Conservation (phyloP, 768 basidiomycete species). For the Xerocomus potaroensis region DNA sequence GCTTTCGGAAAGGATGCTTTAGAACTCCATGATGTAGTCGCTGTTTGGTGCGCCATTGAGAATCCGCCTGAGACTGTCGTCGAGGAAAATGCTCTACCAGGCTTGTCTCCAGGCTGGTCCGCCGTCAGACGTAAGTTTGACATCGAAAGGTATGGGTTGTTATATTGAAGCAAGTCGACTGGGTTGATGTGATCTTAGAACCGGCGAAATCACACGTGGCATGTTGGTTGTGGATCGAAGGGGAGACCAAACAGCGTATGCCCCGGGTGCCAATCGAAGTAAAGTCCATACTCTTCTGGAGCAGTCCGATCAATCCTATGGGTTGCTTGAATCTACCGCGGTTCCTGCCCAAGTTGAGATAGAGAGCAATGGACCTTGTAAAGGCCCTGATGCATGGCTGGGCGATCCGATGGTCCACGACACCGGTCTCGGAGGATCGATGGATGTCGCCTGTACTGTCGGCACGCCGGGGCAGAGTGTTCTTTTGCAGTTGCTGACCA, state of each 20-base stretch:
- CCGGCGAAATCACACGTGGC: constrained; percentile 76
- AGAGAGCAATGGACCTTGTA: constrained; percentile 28
- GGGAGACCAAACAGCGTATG: constrained; percentile 58
- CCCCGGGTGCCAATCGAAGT: constrained; percentile 62
- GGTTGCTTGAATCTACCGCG: constrained; percentile 45
- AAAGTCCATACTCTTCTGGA: constrained; percentile 54
- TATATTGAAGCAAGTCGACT: not conserved
- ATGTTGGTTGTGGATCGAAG: constrained; percentile 86
- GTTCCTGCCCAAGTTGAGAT: constrained; percentile 54
- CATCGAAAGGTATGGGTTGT: constrained; percentile 56
- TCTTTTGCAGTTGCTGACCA: constrained; percentile 45
- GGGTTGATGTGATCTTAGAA: constrained; percentile 33
- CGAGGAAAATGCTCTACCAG: constrained; percentile 18
- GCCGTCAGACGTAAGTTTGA: constrained; percentile 52
- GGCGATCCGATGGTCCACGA: constrained; percentile 18
- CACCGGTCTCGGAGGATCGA: constrained; percentile 19
- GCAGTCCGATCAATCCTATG: constrained; percentile 29
- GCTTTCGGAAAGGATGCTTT: constrained; percentile 77
- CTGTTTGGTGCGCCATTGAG: constrained; percentile 82
- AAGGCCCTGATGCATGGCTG: constrained; percentile 17
- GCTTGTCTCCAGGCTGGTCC: constrained; percentile 53
- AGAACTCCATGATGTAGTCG: constrained; percentile 88
- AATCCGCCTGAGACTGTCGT: constrained; percentile 50
- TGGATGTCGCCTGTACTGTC: constrained; percentile 46
- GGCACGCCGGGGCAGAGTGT: constrained; percentile 59